phyloP scores from a whole-genome alignment of 345 rosid species.

The Psidium friedrichsthalianum region DNA sequence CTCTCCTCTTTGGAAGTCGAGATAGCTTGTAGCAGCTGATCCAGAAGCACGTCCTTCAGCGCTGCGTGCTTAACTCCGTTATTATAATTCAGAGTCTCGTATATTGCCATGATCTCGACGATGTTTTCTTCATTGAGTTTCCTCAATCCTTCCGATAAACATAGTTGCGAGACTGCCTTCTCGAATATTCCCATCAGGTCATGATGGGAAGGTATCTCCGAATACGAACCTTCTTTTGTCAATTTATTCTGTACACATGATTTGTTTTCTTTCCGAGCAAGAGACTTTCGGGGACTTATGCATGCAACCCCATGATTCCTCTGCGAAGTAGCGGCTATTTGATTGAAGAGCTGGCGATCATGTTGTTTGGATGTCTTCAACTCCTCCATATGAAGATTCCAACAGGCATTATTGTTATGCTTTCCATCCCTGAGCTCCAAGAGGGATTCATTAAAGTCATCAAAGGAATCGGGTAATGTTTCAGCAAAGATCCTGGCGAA shows the following conservation, averaged over 20 bases:
- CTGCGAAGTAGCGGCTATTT: constrained; percentile 14
- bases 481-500: constrained; percentile 8
- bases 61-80: constrained; percentile 50
- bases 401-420: neutral
- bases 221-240: constrained; percentile 4
- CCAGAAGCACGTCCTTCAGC: constrained; percentile 62
- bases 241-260: constrained; percentile 1
- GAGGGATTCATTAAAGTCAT: constrained; percentile 29
- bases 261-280: constrained; percentile 16
- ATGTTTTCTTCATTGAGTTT: constrained; percentile 45
- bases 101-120: constrained; percentile 48
- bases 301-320: constrained; percentile 1
- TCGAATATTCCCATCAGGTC: constrained; percentile 46
- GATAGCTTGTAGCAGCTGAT: constrained; percentile 58
- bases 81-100: constrained; percentile 47
- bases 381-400: neutral
- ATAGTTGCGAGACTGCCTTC: constrained; percentile 39
- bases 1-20: constrained; percentile 65
- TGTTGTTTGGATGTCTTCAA: constrained; percentile 7
- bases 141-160: constrained; percentile 36
- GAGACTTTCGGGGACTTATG: constrained; percentile 4
- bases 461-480: constrained; percentile 16
- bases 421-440: constrained; percentile 23
- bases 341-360: constrained; percentile 25
- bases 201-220: constrained; percentile 6